Conservation (phyloP, 176 grass and related monocot genomes). For the Phoenix dactylifera region DNA sequence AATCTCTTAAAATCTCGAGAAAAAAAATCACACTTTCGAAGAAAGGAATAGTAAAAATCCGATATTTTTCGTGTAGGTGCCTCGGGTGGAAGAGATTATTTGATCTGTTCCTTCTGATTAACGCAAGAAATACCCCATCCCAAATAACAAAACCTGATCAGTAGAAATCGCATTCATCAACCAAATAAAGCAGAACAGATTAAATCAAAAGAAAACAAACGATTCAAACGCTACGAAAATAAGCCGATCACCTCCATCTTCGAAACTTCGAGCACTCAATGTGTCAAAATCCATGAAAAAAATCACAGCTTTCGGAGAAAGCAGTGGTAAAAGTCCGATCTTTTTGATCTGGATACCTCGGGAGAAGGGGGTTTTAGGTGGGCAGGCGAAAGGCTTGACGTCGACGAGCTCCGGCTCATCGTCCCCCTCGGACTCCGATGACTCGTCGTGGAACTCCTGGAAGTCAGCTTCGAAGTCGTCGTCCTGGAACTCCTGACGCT, state of each 20-base stretch:
- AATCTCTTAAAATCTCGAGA: no score
- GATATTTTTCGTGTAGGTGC: no score
- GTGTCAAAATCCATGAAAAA: neutral
- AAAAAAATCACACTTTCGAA: no score
- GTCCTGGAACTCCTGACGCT: slow-evolving; percentile 18
- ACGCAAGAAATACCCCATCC: no score
- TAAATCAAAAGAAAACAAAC: no score
- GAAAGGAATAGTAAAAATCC: no score
- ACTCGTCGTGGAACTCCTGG: slow-evolving; percentile 40
- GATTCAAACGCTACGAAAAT: neutral
- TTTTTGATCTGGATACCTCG: slow-evolving; percentile 25
- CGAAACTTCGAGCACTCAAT: neutral
- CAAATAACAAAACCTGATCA: no score
- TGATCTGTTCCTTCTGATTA: no score
- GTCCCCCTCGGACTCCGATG: slow-evolving; percentile 36
- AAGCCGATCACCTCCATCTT: neutral
- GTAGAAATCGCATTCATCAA: no score
- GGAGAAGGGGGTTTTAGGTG: slow-evolving; percentile 30
- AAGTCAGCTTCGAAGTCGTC: slow-evolving; percentile 80
- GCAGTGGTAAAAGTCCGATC: neutral
- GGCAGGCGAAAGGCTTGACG: slow-evolving; percentile 26
- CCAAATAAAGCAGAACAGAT: no score
- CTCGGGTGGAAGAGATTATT: no score
- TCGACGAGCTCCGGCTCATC: slow-evolving; percentile 26
- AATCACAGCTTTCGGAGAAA: no score